Conservation (phyloP, 257 asterid species). For the Solanum bukasovii region DNA sequence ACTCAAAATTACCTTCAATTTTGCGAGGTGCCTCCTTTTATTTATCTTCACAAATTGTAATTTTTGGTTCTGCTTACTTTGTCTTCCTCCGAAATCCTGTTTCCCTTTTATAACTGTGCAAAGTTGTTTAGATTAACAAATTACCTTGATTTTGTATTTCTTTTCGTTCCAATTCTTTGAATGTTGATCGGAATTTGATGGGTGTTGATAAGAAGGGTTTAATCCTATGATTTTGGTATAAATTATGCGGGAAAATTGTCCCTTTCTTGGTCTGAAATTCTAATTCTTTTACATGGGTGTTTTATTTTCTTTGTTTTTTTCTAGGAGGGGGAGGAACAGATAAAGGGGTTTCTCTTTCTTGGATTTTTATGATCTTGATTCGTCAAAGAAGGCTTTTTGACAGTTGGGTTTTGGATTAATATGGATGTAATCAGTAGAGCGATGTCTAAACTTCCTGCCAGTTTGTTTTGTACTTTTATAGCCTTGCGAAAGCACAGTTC, state of each 20-base stretch:
- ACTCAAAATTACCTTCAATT: not conserved
- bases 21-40: not conserved
- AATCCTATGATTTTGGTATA: not conserved
- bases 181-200: not conserved
- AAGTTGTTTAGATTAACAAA: not conserved
- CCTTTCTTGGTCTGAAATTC: not conserved
- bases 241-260: not conserved
- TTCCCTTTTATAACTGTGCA: not conserved
- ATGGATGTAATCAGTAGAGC: not conserved
- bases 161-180: not conserved
- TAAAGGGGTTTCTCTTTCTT: not conserved
- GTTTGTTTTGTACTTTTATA: not conserved
- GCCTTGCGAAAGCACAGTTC: not conserved
- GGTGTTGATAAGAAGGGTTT: not conserved
- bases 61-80: not conserved
- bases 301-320: not conserved
- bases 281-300: not conserved
- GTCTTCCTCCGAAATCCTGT: not conserved
- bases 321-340: not conserved
- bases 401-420: not conserved
- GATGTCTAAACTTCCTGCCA: not conserved
- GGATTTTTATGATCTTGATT: conserved; percentile 6
- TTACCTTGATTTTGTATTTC: not conserved
- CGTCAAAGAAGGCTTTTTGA: not conserved
- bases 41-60: not conserved